Conservation (phyloP, 768 basidiomycete species). For the Mycena galopus region DNA sequence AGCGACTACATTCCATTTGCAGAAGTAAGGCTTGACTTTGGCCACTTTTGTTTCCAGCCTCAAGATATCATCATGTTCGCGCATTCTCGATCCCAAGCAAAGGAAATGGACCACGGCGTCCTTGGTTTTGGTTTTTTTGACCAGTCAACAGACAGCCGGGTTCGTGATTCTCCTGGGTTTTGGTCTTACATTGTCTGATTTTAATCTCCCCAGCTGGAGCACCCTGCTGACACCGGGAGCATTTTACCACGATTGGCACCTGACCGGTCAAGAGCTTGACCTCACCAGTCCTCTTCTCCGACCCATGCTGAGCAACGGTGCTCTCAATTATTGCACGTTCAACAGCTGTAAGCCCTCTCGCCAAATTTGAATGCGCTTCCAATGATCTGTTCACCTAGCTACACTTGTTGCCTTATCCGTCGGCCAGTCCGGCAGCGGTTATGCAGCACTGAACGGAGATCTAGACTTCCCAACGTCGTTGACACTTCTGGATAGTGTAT, state of each 20-base stretch:
- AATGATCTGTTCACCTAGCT: neutral
- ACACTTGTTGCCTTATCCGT: neutral
- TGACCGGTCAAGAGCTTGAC: neutral
- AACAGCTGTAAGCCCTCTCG: neutral
- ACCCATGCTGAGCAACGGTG: neutral
- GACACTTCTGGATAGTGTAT: neutral
- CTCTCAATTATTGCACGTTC: neutral
- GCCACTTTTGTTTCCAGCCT: neutral
- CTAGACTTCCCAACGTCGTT: neutral
- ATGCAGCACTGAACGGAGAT: neutral
- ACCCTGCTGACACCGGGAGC: neutral
- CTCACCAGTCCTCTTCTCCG: neutral
- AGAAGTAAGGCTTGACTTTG: neutral
- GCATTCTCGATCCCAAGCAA: neutral
- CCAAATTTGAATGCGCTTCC: neutral
- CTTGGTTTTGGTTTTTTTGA: neutral
- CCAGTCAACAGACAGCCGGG: slow-evolving; percentile 13
- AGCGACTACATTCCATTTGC: neutral
- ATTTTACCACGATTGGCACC: neutral
- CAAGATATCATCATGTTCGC: neutral
- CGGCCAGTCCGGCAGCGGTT: neutral
- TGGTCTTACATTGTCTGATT: neutral
- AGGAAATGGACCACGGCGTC: slow-evolving; percentile 8
- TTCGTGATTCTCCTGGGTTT: neutral
- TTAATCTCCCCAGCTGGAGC: neutral